Evolutionary conservation across 805 yeast genomes (phyloP).

Genomic region (Helenozyma rhizophorensis): DNA sequence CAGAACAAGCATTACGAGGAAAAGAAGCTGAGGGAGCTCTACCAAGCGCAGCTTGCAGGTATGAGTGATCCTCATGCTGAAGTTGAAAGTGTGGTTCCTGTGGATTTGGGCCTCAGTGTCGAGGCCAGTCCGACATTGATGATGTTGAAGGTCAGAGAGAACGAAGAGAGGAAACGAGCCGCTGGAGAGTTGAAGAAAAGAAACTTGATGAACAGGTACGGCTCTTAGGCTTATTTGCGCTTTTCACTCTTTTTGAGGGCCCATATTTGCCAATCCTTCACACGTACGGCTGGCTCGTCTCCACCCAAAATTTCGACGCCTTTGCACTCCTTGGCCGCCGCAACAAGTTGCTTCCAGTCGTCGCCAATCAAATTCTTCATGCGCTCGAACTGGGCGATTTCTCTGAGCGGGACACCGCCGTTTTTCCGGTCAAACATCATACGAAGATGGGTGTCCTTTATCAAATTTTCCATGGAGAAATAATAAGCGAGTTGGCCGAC

Average conservation of each 20-base stretch:
- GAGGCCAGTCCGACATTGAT: slow-evolving; percentile 37
- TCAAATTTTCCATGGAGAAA: slow-evolving; percentile 20
- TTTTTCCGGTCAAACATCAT: slow-evolving; percentile 11
- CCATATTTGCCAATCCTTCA: too few species aligned
- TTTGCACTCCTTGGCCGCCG: slow-evolving; percentile 8
- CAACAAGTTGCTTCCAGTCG: slow-evolving; percentile 3
- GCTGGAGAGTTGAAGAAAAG: slow-evolving; percentile 7
- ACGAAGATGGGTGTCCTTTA: slow-evolving; percentile 19
- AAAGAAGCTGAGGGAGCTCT: slow-evolving; percentile 7
- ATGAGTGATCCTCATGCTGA: slow-evolving; percentile 9
- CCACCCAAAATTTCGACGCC: slow-evolving; percentile 13
- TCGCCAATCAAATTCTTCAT: too few species aligned
- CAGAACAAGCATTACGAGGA: slow-evolving; percentile 13
- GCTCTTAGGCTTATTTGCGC: not conserved
- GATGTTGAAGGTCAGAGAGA: slow-evolving; percentile 23
- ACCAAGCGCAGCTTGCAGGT: slow-evolving; percentile 9
- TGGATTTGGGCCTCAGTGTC: slow-evolving; percentile 25
- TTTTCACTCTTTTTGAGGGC: not conserved
- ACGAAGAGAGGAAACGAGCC: slow-evolving; percentile 15
- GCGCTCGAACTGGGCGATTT: slow-evolving; percentile 12
- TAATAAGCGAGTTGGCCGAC: slow-evolving; percentile 20
- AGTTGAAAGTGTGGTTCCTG: slow-evolving; percentile 7
- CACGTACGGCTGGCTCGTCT: too few species aligned
- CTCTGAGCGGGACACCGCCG: slow-evolving; percentile 15
- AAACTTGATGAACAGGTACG: slow-evolving; percentile 11